Evolutionary conservation across 345 rosid genomes (phyloP).

Genomic region (Chamaenerion angustifolium): DNA sequence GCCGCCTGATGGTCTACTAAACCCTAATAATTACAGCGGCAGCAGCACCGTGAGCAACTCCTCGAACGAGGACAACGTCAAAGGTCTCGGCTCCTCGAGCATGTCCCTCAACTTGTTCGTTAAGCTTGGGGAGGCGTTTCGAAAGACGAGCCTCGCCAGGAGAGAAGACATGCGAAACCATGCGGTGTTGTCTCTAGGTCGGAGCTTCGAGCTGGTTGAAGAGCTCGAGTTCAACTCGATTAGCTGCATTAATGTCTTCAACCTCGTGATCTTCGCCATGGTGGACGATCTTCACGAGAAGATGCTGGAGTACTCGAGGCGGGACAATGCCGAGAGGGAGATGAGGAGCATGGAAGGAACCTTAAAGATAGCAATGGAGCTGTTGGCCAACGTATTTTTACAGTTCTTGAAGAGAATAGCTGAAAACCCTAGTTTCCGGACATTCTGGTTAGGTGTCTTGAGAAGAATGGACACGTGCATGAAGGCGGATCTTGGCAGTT

Average conservation of each 20-base stretch:
- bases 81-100: constrained; percentile 18
- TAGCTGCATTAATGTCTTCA: constrained; percentile 45
- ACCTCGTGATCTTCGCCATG: constrained; percentile 45
- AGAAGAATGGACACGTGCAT: constrained; percentile 96
- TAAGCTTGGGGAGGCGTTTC: constrained; percentile 66
- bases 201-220: constrained; percentile 39
- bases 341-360: constrained; percentile 89
- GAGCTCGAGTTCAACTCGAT: constrained; percentile 53
- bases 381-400: constrained; percentile 43
- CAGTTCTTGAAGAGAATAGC: constrained; percentile 34
- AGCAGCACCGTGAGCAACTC: constrained; percentile 39
- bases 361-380: constrained; percentile 48
- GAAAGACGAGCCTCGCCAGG: constrained; percentile 65
- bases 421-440: constrained; percentile 46
- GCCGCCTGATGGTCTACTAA: constrained; percentile 13
- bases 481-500: constrained; percentile 66
- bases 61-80: constrained; percentile 41
- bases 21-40: constrained; percentile 17
- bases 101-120: constrained; percentile 37
- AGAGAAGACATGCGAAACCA: constrained; percentile 77
- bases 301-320: constrained; percentile 65
- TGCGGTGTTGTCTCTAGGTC: constrained; percentile 40
- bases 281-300: constrained; percentile 84
- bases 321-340: constrained; percentile 67
- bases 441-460: constrained; percentile 82